Evolutionary conservation across 805 yeast genomes (phyloP), one percentile per base, ranked within the genome.

Genomic region (Cyberlindnera samutprakarnensis): DNA sequence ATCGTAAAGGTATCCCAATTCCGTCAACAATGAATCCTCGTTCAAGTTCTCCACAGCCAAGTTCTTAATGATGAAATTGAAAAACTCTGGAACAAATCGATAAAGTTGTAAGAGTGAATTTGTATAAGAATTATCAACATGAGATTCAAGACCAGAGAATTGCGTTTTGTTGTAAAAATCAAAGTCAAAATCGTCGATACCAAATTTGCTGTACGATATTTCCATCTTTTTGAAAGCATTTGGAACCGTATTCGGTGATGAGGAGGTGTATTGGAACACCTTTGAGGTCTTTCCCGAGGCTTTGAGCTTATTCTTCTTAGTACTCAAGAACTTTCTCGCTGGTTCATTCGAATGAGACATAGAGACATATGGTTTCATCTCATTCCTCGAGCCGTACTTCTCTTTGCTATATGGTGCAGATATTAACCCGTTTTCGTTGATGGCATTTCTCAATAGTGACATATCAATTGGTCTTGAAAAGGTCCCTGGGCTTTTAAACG

Each of bases 101-200:
- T 80, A 84, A 8, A 90, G 51, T 53, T 92, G 96, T 6, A 92
- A 43, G 18, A 87, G 56, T 0, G 95, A 66, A 53, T 92, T 92
- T 37, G 81, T 73, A 47, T 76, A 78, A 0, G 92, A 70, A 45
- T 83, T 84, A 32, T 80, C 84, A 9, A 81, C 68, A 49, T 87
- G 92, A 8, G 87, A 79, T 54, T 92, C 97, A n/a, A 90, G 63
- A 0, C 97, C 96, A 2, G 96, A 74, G 34, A 64, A 78, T 2
- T 49, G 39, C 0, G 96, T 82, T 24, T 66, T 65, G 51, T 90
- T 90, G 62, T 81, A 90, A 46, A 77, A 80, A 33, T 72, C 78
- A 53, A 92, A 90, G 59, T 90, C 96, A 58, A 92, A 92, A 54
- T 87, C 96, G 44, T 81, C 86, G 19, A 92, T 87, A 18, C 98